phyloP scores from a whole-genome alignment of 495 filamentous ascomycete species.

The Aspergillus avenaceus region DNA sequence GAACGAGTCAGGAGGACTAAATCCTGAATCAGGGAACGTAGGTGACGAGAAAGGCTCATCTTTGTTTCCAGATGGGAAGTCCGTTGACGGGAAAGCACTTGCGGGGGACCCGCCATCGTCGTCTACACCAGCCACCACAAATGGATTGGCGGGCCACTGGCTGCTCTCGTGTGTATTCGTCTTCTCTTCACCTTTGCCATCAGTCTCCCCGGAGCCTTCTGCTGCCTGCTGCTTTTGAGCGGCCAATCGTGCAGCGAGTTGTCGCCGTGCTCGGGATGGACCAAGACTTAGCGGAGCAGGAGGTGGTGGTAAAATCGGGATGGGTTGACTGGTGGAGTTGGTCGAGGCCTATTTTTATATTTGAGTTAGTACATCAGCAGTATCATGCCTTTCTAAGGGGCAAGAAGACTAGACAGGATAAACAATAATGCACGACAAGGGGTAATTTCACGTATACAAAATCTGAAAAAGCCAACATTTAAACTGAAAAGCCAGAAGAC shows the following conservation, averaged over 20 bases:
- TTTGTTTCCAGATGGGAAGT: conserved; percentile 27
- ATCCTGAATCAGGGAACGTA: conserved; percentile 36
- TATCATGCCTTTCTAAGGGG: not conserved
- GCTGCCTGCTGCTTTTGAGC: conserved; percentile 65
- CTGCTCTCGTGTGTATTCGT: conserved; percentile 13
- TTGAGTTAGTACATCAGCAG: not conserved
- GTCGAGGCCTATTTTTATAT: conserved; percentile 19
- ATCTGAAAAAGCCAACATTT: conserved; percentile 2
- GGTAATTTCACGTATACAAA: conserved; percentile 3
- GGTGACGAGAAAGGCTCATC: conserved; percentile 30
- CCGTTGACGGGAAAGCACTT: conserved; percentile 29
- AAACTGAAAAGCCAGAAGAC: conserved; percentile 8
- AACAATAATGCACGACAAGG: not conserved
- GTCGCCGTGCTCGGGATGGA: conserved; percentile 80
- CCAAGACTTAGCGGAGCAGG: conserved; percentile 62
- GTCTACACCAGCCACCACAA: conserved; percentile 40
- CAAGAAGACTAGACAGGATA: not conserved
- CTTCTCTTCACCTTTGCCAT: conserved; percentile 16
- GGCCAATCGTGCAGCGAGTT: conserved; percentile 78
- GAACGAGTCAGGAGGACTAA: conserved; percentile 41
- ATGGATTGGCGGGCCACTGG: conserved; percentile 39
- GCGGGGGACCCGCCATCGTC: conserved; percentile 34
- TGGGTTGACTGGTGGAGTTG: conserved; percentile 39
- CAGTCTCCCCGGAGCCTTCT: conserved; percentile 19
- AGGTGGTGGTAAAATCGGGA: conserved; percentile 44